Evolutionary conservation across 345 rosid genomes (phyloP).

Genomic region (Carallia pectinifolia): DNA sequence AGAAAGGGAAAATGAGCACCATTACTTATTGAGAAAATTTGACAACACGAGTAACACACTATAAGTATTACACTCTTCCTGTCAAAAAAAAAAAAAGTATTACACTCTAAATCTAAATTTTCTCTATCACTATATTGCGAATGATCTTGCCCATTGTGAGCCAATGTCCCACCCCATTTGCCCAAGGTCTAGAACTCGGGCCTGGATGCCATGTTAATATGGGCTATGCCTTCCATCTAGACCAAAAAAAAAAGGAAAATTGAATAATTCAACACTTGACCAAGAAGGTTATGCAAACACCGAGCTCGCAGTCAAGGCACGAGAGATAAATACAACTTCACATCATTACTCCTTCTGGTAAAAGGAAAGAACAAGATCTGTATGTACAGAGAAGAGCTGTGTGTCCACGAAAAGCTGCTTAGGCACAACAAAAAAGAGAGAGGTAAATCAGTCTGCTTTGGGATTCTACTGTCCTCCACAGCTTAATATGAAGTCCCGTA

Average conservation of each 20-base stretch:
- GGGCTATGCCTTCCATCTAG: no score
- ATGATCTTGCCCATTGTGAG: not conserved
- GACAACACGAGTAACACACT: not conserved
- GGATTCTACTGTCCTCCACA: not conserved
- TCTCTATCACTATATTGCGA: not conserved
- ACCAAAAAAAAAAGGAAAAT: not conserved
- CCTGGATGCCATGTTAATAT: not conserved
- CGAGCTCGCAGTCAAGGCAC: conserved; percentile 33
- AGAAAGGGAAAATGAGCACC: not conserved
- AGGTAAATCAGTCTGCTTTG: conserved; percentile 10
- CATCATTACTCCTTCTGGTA: conserved; percentile 72
- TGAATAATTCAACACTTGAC: not conserved
- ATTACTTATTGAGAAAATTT: conserved; percentile 6
- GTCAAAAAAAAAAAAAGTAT: not conserved
- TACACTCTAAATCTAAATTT: not conserved
- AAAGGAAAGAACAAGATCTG: conserved; percentile 84
- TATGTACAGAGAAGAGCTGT: conserved; percentile 95
- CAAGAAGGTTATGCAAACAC: conserved; percentile 2
- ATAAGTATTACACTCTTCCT: conserved; percentile 6
- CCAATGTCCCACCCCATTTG: not conserved
- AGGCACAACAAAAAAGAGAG: not conserved
- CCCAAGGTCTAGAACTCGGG: not conserved
- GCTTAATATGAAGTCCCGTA: not conserved
- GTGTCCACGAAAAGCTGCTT: conserved; percentile 80
- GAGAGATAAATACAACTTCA: conserved; percentile 12